Percentiles rank a stretch among this genome's conserved stretches.
These are phyloP conservation scores for Phytopythium mirpurense DNA, from an alignment of 352 stramenopile genomes.

Conservation along the genomic window DNA sequence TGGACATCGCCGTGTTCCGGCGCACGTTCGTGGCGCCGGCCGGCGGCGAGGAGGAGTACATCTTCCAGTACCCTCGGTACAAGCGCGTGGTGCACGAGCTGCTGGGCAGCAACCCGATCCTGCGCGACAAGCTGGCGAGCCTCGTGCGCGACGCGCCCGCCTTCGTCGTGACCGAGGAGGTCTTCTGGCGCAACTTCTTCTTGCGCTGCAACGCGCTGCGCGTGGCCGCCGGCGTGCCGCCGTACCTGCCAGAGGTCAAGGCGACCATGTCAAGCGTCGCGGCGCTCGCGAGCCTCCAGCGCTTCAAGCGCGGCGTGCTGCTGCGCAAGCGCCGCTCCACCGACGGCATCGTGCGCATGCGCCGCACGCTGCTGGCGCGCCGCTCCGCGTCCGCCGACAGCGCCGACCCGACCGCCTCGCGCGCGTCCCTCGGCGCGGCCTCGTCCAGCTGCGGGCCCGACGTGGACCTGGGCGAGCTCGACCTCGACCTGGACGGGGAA, in stretches of 20 bases:
- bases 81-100: slow-evolving; percentile 40
- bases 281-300: slow-evolving; percentile 40
- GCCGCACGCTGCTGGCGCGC: slow-evolving; percentile 22
- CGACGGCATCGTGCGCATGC: slow-evolving; percentile 26
- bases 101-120: slow-evolving; percentile 47
- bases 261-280: slow-evolving; percentile 19
- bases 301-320: slow-evolving; percentile 43
- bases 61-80: slow-evolving; percentile 47
- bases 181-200: slow-evolving; percentile 74
- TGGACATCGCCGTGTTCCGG: slow-evolving; percentile 58
- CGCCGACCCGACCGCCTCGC: slow-evolving; percentile 14
- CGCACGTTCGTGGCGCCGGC: slow-evolving; percentile 57
- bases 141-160: slow-evolving; percentile 31
- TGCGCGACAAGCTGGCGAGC: slow-evolving; percentile 51
- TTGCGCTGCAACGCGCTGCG: slow-evolving; percentile 57
- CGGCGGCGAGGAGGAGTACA: slow-evolving; percentile 53
- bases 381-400: slow-evolving; percentile 23
- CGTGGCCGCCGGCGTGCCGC: slow-evolving; percentile 22
- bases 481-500: slow-evolving; percentile 68
- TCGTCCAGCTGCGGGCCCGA: neutral
- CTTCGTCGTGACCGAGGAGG: slow-evolving; percentile 39
- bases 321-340: slow-evolving; percentile 35
- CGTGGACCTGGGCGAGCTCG: slow-evolving; percentile 8
- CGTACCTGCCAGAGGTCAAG: slow-evolving; percentile 47
- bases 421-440: neutral